These are phyloP conservation scores for Acacia melanoxylon DNA, from an alignment of 306 rosid genomes.

Conservation along the genomic window DNA sequence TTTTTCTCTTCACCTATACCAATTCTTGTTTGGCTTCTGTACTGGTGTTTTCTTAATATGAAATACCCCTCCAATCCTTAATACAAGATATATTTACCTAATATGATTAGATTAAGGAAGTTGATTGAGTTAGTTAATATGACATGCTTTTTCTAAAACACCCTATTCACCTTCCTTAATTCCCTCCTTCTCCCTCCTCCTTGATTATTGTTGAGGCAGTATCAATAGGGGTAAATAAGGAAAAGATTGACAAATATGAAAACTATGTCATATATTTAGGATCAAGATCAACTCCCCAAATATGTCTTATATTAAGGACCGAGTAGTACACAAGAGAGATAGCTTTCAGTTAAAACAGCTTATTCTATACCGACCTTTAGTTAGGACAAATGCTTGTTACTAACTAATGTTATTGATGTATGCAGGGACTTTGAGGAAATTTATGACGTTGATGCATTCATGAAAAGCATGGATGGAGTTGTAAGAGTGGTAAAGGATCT, in stretches of 20 bases:
- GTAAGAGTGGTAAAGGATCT: conserved; percentile 64
- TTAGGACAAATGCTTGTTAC: conserved; percentile 8
- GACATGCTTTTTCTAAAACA: too few relatives aligned
- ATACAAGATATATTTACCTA: too few relatives aligned
- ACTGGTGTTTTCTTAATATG: neutral
- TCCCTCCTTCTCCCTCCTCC: too few relatives aligned
- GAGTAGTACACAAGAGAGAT: neutral
- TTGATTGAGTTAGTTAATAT: too few relatives aligned
- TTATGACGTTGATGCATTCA: conserved; percentile 66
- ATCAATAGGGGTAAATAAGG: too few relatives aligned
- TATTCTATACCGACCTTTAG: neutral
- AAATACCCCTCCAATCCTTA: neutral
- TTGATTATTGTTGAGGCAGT: too few relatives aligned
- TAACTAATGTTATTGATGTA: conserved; percentile 2
- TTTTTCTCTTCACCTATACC: neutral
- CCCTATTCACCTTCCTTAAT: too few relatives aligned
- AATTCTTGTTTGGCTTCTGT: neutral
- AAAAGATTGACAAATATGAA: too few relatives aligned
- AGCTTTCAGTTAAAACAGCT: neutral
- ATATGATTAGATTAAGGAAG: too few relatives aligned
- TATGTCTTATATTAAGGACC: too few relatives aligned
- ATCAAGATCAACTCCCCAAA: too few relatives aligned
- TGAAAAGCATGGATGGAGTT: conserved; percentile 67
- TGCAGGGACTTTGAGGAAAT: conserved; percentile 79
- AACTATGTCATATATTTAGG: too few relatives aligned